A percentile compares a stretch with the other conserved stretches of the same genome.
Evolutionary conservation across 208 protist species (phyloP).

Genomic region (Angomonas deanei): DNA sequence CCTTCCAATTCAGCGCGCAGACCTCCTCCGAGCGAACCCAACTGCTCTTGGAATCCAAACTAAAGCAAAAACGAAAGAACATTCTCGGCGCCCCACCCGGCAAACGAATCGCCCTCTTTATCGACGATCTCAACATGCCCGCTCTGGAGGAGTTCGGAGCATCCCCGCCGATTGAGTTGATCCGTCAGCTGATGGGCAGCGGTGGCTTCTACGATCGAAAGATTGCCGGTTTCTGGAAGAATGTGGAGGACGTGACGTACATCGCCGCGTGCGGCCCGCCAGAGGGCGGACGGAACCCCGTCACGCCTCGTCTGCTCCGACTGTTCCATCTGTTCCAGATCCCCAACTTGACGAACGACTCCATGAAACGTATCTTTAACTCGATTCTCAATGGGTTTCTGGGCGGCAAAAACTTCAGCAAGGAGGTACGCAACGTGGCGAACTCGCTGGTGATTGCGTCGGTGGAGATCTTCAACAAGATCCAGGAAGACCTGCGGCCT

Average conservation of each 20-base stretch:
- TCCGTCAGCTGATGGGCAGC: conserved; percentile 96
- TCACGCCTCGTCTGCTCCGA: conserved; percentile 90
- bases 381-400: conserved; percentile 93
- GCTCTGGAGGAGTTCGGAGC: conserved; percentile 95
- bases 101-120: conserved; percentile 93
- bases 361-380: conserved; percentile 94
- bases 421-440: conserved; percentile 68
- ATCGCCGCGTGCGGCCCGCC: conserved; percentile 95
- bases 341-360: conserved; percentile 89
- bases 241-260: conserved; percentile 92
- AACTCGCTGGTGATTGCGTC: conserved; percentile 76
- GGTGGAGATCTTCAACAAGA: conserved; percentile 90
- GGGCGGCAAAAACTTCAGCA: conserved; percentile 71
- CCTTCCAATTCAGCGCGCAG: conserved; percentile 95
- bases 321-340: conserved; percentile 95
- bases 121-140: conserved; percentile 98
- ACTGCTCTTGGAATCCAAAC: conserved; percentile 95
- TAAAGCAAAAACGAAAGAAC: conserved; percentile 95
- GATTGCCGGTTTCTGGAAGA: conserved; percentile 92
- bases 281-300: conserved; percentile 93
- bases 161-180: conserved; percentile 96
- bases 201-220: conserved; percentile 96
- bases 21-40: conserved; percentile 94
- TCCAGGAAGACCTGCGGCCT: conserved; percentile 90
- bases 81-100: conserved; percentile 92